Evolutionary conservation across 2,329 filamentous ascomycete species (phyloP).

Genomic region (Colletotrichum liriopes): DNA sequence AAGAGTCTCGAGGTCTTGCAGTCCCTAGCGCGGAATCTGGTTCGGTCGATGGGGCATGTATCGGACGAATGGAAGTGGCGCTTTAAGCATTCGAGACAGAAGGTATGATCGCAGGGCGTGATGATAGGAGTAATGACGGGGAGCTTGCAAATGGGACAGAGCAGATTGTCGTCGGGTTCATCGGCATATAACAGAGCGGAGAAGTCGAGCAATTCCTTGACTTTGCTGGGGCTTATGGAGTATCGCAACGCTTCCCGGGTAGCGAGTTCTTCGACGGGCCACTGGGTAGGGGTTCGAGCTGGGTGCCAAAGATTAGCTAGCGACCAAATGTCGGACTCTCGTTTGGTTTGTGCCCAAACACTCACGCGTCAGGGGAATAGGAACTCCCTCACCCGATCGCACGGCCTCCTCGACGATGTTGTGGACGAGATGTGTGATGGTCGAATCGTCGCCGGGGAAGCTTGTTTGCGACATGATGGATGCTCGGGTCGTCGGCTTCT

Average conservation of each 20-base stretch:
- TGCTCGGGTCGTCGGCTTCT: conserved; percentile 3
- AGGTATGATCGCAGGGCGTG: conserved; percentile 76
- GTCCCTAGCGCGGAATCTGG: conserved; percentile 50
- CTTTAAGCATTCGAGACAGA: conserved; percentile 72
- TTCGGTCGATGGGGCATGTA: conserved; percentile 73
- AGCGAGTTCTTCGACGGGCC: conserved; percentile 38
- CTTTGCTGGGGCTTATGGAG: conserved; percentile 25
- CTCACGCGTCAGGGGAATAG: conserved; percentile 36
- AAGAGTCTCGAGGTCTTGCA: conserved; percentile 62
- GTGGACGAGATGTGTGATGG: conserved; percentile 37
- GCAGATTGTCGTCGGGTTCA: conserved; percentile 63
- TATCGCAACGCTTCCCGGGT: conserved; percentile 35
- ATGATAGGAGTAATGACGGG: conserved; percentile 74
- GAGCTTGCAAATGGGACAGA: conserved; percentile 72
- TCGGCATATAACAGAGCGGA: conserved; percentile 61
- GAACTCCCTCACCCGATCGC: conserved; percentile 33
- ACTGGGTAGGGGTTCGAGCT: conserved; percentile 37
- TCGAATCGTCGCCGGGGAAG: conserved; percentile 29
- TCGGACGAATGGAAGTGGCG: conserved; percentile 59
- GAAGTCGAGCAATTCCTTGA: conserved; percentile 56
- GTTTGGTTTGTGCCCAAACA: background rate
- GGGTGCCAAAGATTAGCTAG: conserved; percentile 4
- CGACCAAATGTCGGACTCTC: background rate
- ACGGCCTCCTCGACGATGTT: conserved; percentile 38
- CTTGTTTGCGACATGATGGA: conserved; percentile 32